Percentiles rank a stretch among this genome's conserved stretches.
Evolutionary conservation across 2,329 filamentous ascomycete species (phyloP).

Genomic region (Chaetomium olivaceum): DNA sequence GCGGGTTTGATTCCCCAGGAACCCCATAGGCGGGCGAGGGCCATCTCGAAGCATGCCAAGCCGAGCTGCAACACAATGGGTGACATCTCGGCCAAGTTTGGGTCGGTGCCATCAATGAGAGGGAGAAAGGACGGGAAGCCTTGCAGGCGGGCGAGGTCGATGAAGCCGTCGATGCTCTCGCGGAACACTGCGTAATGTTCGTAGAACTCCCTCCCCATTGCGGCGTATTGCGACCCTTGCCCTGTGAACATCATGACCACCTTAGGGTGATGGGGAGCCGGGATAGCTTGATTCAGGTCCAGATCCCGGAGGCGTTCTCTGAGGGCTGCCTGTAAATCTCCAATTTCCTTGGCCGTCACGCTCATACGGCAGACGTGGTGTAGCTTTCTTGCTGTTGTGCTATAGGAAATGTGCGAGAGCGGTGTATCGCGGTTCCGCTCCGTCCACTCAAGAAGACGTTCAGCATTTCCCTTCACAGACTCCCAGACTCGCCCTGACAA

Average conservation of each 20-base stretch:
- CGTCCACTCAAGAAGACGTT: slow-evolving; percentile 56
- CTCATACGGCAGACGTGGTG: slow-evolving; percentile 61
- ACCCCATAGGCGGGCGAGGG: slow-evolving; percentile 56
- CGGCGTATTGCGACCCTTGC: slow-evolving; percentile 57
- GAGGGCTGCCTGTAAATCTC: slow-evolving; percentile 47
- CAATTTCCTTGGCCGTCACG: slow-evolving; percentile 45
- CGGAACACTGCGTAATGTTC: slow-evolving; percentile 50
- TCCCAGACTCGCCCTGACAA: slow-evolving; percentile 58
- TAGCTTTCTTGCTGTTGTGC: slow-evolving; percentile 64
- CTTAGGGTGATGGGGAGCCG: slow-evolving; percentile 44
- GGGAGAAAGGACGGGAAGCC: slow-evolving; percentile 59
- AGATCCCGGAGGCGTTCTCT: slow-evolving; percentile 45
- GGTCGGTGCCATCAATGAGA: slow-evolving; percentile 48
- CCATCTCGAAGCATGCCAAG: slow-evolving; percentile 58
- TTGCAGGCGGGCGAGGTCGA: slow-evolving; percentile 51
- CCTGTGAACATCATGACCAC: slow-evolving; percentile 58
- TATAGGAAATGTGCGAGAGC: slow-evolving; percentile 63
- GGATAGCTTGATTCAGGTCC: slow-evolving; percentile 37
- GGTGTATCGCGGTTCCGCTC: slow-evolving; percentile 53
- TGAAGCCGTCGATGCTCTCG: slow-evolving; percentile 57
- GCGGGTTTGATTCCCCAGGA: slow-evolving; percentile 57
- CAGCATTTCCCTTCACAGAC: slow-evolving; percentile 60
- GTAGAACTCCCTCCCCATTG: slow-evolving; percentile 54
- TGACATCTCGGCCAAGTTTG: slow-evolving; percentile 47
- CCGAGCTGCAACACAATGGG: slow-evolving; percentile 57